Evolutionary conservation across 2,329 filamentous ascomycete species (phyloP), one percentile per base, ranked within the genome.

Genomic region (Aspergillus vadensis): DNA sequence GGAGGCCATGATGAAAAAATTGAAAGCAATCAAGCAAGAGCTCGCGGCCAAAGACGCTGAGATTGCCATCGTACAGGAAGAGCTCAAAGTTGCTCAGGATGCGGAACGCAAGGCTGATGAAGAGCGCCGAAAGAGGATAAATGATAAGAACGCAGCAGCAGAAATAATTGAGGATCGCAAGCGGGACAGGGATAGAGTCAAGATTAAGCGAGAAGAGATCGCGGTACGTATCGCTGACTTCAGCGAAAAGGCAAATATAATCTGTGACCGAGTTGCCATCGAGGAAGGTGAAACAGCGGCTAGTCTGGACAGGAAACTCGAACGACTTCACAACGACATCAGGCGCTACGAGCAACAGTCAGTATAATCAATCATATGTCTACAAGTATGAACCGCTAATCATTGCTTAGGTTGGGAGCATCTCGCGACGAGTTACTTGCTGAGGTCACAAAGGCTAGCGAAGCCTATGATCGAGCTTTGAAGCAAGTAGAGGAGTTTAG

Each of bases 361-460:
- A 68, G 76, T 73, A 38, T 54, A 8, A 23, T 48, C 17, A 8
- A 23, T 48, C 17, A 50, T 38, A 32, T 14, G n/a, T 52, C 30
- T 53, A 48, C n/a, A 32, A 36, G 12, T 9, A 30, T 19, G n/a
- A 14, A 14, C 17, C 8, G 58, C 70, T 78, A 63, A 79, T 58
- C 25, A 55, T 47, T 23, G 17, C 21, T 48, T 64, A 81, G 80
- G 63, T 76, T 87, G 49, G 89, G 90, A 23, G 88, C 84, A 55
- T 81, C 84, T 19, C 86, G 90, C 55, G 80, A 89, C 63, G 79
- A 91, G 67, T 88, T 92, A 52, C 82, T 83, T 56, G 79, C 83
- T 4, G 76, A 77, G 48, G 77, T 77, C 32, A 63, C 67, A 15
- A 73, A 70, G 63, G 72, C 77, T n/a, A 69, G 73, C 14, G 69